Evolutionary conservation across 352 stramenopile genomes (phyloP), one percentile per base, ranked within the genome.

Genomic region (Globisporangium heterothallicum): DNA sequence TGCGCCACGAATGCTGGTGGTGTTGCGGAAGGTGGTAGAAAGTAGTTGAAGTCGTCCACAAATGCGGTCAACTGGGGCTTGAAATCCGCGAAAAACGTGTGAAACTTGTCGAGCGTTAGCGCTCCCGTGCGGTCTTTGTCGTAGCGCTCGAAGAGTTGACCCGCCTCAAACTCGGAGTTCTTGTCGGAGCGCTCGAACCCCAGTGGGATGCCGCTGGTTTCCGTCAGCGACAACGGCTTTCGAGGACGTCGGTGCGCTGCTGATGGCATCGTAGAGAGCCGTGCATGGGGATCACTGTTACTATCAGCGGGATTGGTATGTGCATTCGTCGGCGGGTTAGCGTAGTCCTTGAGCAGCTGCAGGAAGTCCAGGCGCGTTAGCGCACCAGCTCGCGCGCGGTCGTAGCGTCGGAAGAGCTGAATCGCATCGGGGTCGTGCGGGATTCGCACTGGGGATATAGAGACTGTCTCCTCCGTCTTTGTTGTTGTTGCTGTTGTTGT

Each of bases 111-210:
- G 43, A 91, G 53, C 9, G 70, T 74, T 22, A 93, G 68, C 30
- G 73, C 67, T 0, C 79, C 79, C 0, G 56, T 66, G 30, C 69
- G 79, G 27, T 87, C 68, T 14, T 52, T 72, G 51, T 93, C 82
- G 50, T 91, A 93, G 12, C 79, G 66, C 57, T 89, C 82, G 51
- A 93, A 93, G 16, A 93, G 64, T 58, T 93, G 82, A 1, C 82
- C 79, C 34, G 82, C 82, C 41, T 93, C 82, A 55, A 93, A 93
- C 59, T 93, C 82, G 10, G 78, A 87, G 63, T 93, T 93, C 36
- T 64, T 68, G 10, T 79, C 71, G 25, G 79, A 72, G 25, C 79
- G 78, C 50, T 81, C 74, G 48, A 82, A 93, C 4, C 82, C 82
- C 10, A 93, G 53, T 26, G 82, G 82, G 13, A 87, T 79, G 12